Percentiles rank a stretch among this genome's conserved stretches.
phyloP scores from a whole-genome alignment of 257 asterid species.

The Misopates orontium region DNA sequence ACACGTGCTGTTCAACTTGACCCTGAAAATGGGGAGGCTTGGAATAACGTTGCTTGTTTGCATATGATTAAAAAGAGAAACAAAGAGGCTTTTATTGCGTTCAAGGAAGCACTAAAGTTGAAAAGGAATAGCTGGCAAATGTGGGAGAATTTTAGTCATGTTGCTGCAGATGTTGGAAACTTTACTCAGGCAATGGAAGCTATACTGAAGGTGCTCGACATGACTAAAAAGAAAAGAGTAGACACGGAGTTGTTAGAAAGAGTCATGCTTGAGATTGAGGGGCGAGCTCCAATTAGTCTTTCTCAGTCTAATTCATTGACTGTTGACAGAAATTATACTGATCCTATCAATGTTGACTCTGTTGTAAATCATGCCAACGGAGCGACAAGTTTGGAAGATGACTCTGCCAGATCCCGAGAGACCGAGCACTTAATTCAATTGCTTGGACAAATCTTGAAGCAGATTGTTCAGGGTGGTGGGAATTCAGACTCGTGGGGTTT shows the following conservation, averaged over 20 bases:
- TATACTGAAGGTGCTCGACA: conserved; percentile 61
- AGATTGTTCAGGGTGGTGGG: conserved; percentile 65
- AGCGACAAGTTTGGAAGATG: conserved; percentile 33
- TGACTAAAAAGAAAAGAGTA: conserved; percentile 57
- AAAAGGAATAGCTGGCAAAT: conserved; percentile 96
- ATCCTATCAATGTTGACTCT: conserved; percentile 22
- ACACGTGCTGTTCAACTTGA: conserved; percentile 90
- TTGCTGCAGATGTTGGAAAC: conserved; percentile 81
- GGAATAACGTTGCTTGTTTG: conserved; percentile 93
- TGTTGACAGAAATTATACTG: conserved; percentile 13
- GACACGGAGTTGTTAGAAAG: conserved; percentile 61
- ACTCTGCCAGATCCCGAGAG: conserved; percentile 46
- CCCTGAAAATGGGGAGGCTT: conserved; percentile 97
- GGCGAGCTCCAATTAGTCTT: conserved; percentile 31
- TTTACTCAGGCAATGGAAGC: conserved; percentile 82
- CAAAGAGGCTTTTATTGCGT: conserved; percentile 88
- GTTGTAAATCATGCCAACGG: conserved; percentile 28
- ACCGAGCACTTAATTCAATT: conserved; percentile 53
- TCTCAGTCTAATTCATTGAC: conserved; percentile 24
- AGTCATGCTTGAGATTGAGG: conserved; percentile 62
- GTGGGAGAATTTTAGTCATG: conserved; percentile 95
- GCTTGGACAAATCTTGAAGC: conserved; percentile 64
- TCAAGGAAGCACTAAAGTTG: conserved; percentile 88
- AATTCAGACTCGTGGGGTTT: conserved; percentile 76
- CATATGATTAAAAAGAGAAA: conserved; percentile 80